Evolutionary conservation across 331 rosid genomes (phyloP).

Genomic region (Rhamnella rubrinervis): DNA sequence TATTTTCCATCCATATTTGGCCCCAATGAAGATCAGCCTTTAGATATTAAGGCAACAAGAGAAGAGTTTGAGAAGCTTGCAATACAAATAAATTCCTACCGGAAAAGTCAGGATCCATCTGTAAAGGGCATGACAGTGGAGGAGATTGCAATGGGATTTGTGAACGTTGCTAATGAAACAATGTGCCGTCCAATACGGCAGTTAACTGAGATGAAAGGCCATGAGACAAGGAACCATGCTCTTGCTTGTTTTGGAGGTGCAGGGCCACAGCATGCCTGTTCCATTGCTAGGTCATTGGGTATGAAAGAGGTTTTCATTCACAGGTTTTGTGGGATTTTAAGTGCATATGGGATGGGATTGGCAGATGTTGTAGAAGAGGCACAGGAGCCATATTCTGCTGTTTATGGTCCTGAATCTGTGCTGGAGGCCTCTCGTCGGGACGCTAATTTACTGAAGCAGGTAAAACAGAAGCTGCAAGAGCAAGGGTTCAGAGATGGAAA

Average conservation of each 20-base stretch:
- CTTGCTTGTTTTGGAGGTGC: constrained; percentile 99
- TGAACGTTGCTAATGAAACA: constrained; percentile 94
- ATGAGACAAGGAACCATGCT: constrained; percentile 89
- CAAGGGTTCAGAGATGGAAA: constrained; percentile 81
- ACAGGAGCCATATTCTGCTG: constrained; percentile 87
- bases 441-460: constrained; percentile 57
- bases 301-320: constrained; percentile 93
- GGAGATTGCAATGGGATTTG: constrained; percentile 87
- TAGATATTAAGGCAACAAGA: constrained; percentile 66
- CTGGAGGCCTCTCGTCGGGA: constrained; percentile 63
- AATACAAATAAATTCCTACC: constrained; percentile 57
- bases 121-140: constrained; percentile 78
- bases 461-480: constrained; percentile 61
- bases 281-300: constrained; percentile 91
- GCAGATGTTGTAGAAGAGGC: constrained; percentile 96
- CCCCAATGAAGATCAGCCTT: constrained; percentile 75
- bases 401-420: constrained; percentile 57
- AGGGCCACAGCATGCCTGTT: constrained; percentile 98
- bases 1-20: constrained; percentile 95
- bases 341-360: constrained; percentile 98
- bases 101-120: constrained; percentile 66
- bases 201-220: constrained; percentile 97
- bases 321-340: constrained; percentile 87
- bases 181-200: constrained; percentile 98
- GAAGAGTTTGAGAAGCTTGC: constrained; percentile 76